These are phyloP conservation scores for Halophytophthora polymorphica DNA, from an alignment of 352 stramenopile species.

Conservation along the genomic window DNA sequence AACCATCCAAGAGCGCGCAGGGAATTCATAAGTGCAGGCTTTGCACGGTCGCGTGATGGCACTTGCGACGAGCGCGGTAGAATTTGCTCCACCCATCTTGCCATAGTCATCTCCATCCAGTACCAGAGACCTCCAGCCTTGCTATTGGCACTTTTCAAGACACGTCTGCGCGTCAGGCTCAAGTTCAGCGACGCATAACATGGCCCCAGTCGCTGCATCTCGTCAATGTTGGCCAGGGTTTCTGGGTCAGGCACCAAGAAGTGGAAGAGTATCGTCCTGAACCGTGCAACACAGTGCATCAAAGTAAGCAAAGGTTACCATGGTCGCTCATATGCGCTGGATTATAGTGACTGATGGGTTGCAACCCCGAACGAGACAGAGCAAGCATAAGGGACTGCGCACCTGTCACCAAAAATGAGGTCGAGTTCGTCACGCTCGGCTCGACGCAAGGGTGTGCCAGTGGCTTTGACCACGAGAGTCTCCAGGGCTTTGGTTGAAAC, in stretches of 20 bases:
- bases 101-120: slow-evolving; percentile 41
- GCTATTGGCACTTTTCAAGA: slow-evolving; percentile 14
- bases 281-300: background rate
- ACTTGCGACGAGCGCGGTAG: slow-evolving; percentile 1
- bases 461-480: slow-evolving; percentile 13
- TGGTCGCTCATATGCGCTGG: background rate
- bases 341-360: background rate
- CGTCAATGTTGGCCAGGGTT: slow-evolving; percentile 18
- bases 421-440: slow-evolving; percentile 22
- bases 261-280: slow-evolving; percentile 24
- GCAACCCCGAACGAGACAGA: background rate
- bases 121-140: slow-evolving; percentile 29
- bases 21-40: slow-evolving; percentile 6
- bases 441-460: slow-evolving; percentile 9
- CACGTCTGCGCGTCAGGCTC: slow-evolving; percentile 20
- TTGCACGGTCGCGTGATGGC: background rate
- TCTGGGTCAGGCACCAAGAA: slow-evolving; percentile 30
- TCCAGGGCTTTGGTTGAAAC: slow-evolving; percentile 23
- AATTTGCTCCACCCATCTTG: slow-evolving; percentile 25
- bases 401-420: slow-evolving; percentile 26
- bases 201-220: slow-evolving; percentile 18
- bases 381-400: slow-evolving; percentile 2
- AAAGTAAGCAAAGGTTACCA: slow-evolving; percentile 1
- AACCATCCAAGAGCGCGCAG: slow-evolving; percentile 19
- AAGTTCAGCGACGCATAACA: slow-evolving; percentile 30